Base-by-base conservation (phyloP, 495 filamentous ascomycete species). In the Podospora appendiculata region DNA sequence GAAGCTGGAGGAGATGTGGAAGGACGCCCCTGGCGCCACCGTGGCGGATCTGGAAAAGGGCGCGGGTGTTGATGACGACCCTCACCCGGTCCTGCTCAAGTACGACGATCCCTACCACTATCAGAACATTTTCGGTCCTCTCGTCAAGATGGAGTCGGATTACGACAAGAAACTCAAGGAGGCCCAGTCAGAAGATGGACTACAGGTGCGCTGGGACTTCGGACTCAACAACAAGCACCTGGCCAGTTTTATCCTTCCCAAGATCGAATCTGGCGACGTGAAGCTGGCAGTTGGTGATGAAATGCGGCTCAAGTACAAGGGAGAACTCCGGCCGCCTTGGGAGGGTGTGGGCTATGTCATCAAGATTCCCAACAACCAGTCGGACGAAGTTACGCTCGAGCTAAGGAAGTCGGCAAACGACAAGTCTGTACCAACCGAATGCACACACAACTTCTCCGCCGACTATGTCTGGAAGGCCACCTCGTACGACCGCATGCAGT, bases 391-490 rank as follows among this genome's bases (percentile, higher is more conserved):
- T 46, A 93, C 89, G 12, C 86, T 99, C 47, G 93, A 99, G 64
- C 73, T 99, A 58, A 87, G 93, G 33, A 76, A 76, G 59, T 72
- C 74, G 0, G 67, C 66, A 38, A 86, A 89, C 55, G 90, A 96
- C 69, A 97, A 97, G 65, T 89, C 87, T 32, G 90, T 97, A 7
- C 92, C 93, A 2, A 96, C 90, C 0, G 93, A 99, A 61, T 96
- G 94, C 73, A 96, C 94, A 1, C 90, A 95, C 68, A 94, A 95
- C 63, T 99, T 97, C 68, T 95, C 87, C 36, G 93, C 91, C 53
- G 93, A 99, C 67, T 99, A 99, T 64, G 93, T 99, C 33, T 99
- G 93, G 93, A 99, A 99, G 63, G 93, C 93, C 17, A 99, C 94
- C 1, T 96, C 91, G 0, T 99, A 97, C 63, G 93, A 99, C 64